phyloP scores from a whole-genome alignment of 805 yeast genomes.

The Kodamaea sagamina region DNA sequence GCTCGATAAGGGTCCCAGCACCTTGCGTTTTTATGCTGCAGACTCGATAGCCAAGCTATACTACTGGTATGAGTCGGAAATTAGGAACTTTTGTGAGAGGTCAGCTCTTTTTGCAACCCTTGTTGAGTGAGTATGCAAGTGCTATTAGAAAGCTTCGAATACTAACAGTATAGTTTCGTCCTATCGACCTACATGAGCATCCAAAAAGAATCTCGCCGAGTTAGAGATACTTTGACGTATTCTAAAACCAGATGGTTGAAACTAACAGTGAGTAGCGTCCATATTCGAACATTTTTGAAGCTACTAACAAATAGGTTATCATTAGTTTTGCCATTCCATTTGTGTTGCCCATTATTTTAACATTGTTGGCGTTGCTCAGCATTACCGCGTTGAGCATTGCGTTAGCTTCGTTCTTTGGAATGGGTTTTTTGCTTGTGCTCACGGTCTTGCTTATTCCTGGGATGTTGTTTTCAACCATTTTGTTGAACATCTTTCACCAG shows the following conservation, averaged over 20 bases:
- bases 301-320: conserved; percentile 2
- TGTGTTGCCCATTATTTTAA: conserved; percentile 1
- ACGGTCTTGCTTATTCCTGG: conserved; percentile 1
- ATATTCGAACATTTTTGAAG: background rate
- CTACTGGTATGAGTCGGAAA: conserved; percentile 4
- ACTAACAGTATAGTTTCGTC: background rate
- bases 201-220: background rate
- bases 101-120: background rate
- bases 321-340: background rate
- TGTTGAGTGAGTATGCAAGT: background rate
- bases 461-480: background rate
- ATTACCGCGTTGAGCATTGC: conserved; percentile 4
- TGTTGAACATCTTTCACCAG: background rate
- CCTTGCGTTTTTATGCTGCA: background rate
- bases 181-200: background rate
- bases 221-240: background rate
- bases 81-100: background rate
- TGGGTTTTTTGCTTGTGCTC: background rate
- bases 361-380: background rate
- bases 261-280: background rate
- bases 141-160: background rate
- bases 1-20: background rate
- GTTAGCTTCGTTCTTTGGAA: conserved; percentile 1
- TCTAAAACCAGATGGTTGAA: background rate
- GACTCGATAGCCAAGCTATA: background rate